Base-by-base conservation (phyloP, 768 basidiomycete species). In the button mushroom (Agaricus bisporus) region DNA sequence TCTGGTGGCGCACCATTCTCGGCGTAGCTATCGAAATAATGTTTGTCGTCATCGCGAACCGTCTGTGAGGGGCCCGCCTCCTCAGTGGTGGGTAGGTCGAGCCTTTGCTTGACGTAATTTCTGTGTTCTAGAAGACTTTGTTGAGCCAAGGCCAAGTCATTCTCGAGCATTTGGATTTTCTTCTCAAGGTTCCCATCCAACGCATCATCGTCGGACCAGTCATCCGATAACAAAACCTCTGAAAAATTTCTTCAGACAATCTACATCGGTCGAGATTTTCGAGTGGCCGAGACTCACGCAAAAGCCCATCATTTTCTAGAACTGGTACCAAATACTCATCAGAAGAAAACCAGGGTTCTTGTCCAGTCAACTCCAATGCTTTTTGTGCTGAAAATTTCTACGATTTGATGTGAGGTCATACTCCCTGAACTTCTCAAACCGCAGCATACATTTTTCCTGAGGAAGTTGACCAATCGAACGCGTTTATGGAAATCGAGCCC, bases 11-110 rank as follows among this genome's bases (percentile, higher is more conserved):
- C 50, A 92, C 94, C 95, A 57, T 95, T 95, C 57, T 83, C 83
- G 22, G 78, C 87, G 61, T 98, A 98, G 56, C 88, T 90, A 51
- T 88, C 77, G 68, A 97, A 98, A 68, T 98, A 98, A 64, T 97
- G 91, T 0, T 89, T 81, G 65, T 98, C 95, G 57, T 97, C 91
- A 60, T 97, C 93, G 36, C 88, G 70, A 17, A 62, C 60, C n/a
- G 76, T 58, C 22, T 64, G 45, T 42, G 56, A 61, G 11, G 67
- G 59, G 1, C 74, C 55, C 15, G 70, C 73, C 18, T 79, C 78
- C 5, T 73, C 60, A 28, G 82, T 63, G 53, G 60, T 66, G 1
- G 75, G 56, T 5, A 80, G 58, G 48, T 83, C 73, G 32, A 89
- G 65, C 41, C 77, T 74, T 49, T 78, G 70, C 14, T 74, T 69